Evolutionary conservation across 495 filamentous ascomycete genomes (phyloP), one percentile per base, ranked within the genome.

Genomic region (Neurospora sp.): DNA sequence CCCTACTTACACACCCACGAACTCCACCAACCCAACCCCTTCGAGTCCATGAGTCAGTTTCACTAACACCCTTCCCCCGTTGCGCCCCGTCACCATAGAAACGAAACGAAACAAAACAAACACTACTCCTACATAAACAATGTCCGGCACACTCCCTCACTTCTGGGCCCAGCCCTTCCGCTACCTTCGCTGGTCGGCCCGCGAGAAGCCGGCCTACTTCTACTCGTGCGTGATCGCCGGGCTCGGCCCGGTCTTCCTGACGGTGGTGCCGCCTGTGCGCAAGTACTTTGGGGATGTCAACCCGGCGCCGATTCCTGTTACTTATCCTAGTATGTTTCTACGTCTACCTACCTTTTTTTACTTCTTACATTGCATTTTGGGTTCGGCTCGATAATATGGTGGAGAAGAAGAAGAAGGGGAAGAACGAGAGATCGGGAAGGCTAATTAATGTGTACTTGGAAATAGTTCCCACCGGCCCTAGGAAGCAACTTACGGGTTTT

Each of bases 141-240:
- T 93, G 91, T 85, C 87, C 71, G 82, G 81, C 78, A 40, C 75
- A 65, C 78, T 80, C 22, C 94, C 95, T 74, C 87, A 86, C 76
- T 97, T 99, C 90, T 98, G 90, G 88, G 85, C 87, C 45, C 84
- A 86, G 68, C 96, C 96, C 69, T 76, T 97, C 77, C 88, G 89
- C 70, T 98, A 96, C 89, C 78, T 92, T 68, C 91, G 90, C 82
- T 99, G 94, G 91, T 89, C 94, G 9, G 88, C 93, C 4, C 91
- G 93, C 82, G 89, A 94, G 80, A 90, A 90, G 79, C 96, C 96
- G 38, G 94, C 94, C 45, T 89, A 92, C 82, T 96, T 97, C 88
- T 98, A 87, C 84, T 91, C 93, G 72, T 83, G 91, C 72, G 74
- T 92, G 72, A 84, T 98, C 71, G 96, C 91, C 72, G 79, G 79